A percentile compares a stretch with the other conserved stretches of the same genome.
Conservation (phyloP, 768 basidiomycete genomes). For the Phanerochaete carnosa region DNA sequence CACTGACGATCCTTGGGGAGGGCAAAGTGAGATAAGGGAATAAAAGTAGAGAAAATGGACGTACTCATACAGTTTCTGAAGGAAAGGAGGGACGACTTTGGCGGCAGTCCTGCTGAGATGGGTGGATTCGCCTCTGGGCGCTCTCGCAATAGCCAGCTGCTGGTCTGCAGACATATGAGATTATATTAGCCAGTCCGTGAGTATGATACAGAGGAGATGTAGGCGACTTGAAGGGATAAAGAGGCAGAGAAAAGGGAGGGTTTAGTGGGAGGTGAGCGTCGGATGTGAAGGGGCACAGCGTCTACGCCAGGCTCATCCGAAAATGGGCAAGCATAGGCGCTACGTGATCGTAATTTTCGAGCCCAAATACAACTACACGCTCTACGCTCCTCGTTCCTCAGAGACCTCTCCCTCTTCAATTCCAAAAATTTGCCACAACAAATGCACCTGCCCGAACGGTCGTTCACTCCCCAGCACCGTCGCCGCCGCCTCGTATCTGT, state of each 20-base stretch:
- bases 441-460: constrained; percentile 75
- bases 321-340: neutral
- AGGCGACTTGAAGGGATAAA: neutral
- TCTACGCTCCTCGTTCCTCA: neutral
- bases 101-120: constrained; percentile 45
- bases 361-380: too few relatives aligned
- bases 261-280: neutral
- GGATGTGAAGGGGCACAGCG: neutral
- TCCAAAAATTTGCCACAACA: constrained; percentile 78
- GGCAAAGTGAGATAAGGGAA: constrained; percentile 12
- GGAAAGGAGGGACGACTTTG: constrained; percentile 72
- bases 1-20: constrained; percentile 80
- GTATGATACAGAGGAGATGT: neutral
- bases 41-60: constrained; percentile 28
- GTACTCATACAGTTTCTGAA: constrained; percentile 91
- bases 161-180: constrained; percentile 33
- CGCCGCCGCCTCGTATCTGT: constrained; percentile 87
- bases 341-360: neutral
- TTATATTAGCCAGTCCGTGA: constrained; percentile 1
- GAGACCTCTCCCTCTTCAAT: constrained; percentile 41
- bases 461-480: constrained; percentile 80
- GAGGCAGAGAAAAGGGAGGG: neutral
- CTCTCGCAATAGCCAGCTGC: constrained; percentile 55
- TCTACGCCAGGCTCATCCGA: neutral
- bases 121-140: constrained; percentile 35